A percentile compares a stretch with the other conserved stretches of the same genome.
Evolutionary conservation across 257 asterid genomes (phyloP).

Genomic region (Solanum virginianum): DNA sequence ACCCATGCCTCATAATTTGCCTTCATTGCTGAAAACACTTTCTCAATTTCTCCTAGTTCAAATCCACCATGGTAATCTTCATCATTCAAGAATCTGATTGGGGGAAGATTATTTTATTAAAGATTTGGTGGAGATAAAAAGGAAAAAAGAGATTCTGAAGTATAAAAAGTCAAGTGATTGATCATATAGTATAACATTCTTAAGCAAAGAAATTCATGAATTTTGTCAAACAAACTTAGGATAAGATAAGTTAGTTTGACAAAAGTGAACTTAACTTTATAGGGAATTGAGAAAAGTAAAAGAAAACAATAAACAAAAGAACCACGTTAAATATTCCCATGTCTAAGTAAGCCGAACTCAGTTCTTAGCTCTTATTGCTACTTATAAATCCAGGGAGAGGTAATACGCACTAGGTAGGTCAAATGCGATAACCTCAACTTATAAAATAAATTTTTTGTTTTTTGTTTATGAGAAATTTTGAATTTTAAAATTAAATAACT

Average conservation of each 20-base stretch:
- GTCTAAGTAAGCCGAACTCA: neutral
- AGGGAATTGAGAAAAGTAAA: neutral
- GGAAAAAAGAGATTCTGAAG: neutral
- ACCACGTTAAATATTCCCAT: conserved; percentile 7
- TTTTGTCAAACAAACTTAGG: neutral
- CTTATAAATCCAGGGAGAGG: too few relatives aligned
- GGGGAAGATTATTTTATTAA: neutral
- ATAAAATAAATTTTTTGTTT: too few relatives aligned
- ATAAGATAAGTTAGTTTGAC: neutral
- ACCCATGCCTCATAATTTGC: conserved; percentile 94
- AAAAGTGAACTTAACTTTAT: neutral
- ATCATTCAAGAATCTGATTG: conserved; percentile 59
- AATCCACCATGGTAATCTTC: conserved; percentile 76
- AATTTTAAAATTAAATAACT: too few relatives aligned
- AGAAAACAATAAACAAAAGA: neutral
- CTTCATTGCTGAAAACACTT: conserved; percentile 74
- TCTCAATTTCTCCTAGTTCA: conserved; percentile 60
- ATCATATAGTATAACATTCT: neutral
- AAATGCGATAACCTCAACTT: too few relatives aligned
- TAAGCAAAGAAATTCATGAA: neutral
- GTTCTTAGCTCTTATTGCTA: too few relatives aligned
- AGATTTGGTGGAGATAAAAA: neutral
- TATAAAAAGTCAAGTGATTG: neutral
- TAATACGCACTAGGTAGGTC: too few relatives aligned
- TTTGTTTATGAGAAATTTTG: too few relatives aligned